phyloP scores from a whole-genome alignment of 2,329 filamentous ascomycete species.

The Alternaria viburni region DNA sequence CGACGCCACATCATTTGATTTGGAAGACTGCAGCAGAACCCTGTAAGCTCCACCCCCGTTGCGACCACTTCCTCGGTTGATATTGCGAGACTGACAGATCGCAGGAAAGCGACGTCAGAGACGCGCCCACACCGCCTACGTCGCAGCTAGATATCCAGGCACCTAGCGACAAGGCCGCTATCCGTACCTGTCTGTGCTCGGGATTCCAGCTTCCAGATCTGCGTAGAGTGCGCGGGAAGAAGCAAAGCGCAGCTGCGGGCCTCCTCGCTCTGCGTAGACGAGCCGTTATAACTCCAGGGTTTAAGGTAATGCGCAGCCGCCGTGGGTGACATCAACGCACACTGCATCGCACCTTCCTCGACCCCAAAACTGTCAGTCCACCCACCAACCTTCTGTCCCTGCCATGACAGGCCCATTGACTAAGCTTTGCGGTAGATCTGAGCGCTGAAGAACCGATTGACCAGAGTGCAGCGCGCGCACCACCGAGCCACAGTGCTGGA shows the following conservation, averaged over 20 bases:
- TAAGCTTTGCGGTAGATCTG: slow-evolving; percentile 20
- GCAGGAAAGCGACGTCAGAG: slow-evolving; percentile 33
- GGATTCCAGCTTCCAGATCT: slow-evolving; percentile 40
- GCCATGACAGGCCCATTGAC: slow-evolving; percentile 18
- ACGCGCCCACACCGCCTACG: slow-evolving; percentile 37
- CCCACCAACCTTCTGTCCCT: slow-evolving; percentile 6
- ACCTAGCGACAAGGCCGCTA: slow-evolving; percentile 26
- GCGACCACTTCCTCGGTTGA: slow-evolving; percentile 35
- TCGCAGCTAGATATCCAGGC: slow-evolving; percentile 37
- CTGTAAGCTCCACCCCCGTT: slow-evolving; percentile 45
- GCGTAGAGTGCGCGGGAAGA: slow-evolving; percentile 47
- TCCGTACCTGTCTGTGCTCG: slow-evolving; percentile 43
- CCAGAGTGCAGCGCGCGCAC: slow-evolving; percentile 22
- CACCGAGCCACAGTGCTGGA: slow-evolving; percentile 34
- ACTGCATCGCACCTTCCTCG: slow-evolving; percentile 15
- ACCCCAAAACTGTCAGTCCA: slow-evolving; percentile 17
- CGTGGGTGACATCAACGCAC: slow-evolving; percentile 30
- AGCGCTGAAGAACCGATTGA: slow-evolving; percentile 20
- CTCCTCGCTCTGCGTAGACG: slow-evolving; percentile 33
- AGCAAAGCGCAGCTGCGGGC: slow-evolving; percentile 43
- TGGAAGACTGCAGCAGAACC: slow-evolving; percentile 43
- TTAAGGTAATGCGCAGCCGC: slow-evolving; percentile 43
- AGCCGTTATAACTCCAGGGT: slow-evolving; percentile 39
- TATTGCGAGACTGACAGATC: slow-evolving; percentile 43
- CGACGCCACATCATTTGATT: slow-evolving; percentile 45